Percentiles rank a stretch among this genome's conserved stretches.
phyloP scores from a whole-genome alignment of 2,329 filamentous ascomycete species.

The Colletotrichum kahawae region DNA sequence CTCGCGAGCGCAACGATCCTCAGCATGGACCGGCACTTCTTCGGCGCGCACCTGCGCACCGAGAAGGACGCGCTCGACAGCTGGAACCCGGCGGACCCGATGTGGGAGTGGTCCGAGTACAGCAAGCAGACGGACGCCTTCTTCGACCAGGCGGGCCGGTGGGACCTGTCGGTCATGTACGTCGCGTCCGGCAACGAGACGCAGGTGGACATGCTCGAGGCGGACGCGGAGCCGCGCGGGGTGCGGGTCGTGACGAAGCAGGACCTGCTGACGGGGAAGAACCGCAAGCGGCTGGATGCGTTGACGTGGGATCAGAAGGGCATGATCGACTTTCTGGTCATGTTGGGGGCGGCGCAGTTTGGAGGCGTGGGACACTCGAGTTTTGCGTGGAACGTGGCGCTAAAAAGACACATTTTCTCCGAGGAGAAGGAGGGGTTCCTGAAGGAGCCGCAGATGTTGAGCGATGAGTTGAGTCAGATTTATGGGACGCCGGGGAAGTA shows the following conservation, averaged over 20 bases:
- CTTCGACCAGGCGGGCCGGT: slow-evolving; percentile 26
- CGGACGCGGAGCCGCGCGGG: slow-evolving; percentile 1
- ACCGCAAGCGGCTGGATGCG: slow-evolving; percentile 23
- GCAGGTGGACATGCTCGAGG: slow-evolving; percentile 21
- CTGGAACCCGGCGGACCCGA: slow-evolving; percentile 30
- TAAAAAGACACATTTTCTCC: slow-evolving; percentile 29
- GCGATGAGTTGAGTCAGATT: neutral
- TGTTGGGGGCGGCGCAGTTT: slow-evolving; percentile 35
- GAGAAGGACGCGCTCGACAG: slow-evolving; percentile 31
- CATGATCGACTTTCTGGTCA: slow-evolving; percentile 35
- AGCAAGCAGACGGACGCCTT: slow-evolving; percentile 34
- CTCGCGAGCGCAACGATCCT: slow-evolving; percentile 31
- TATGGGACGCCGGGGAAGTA: neutral
- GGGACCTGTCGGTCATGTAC: slow-evolving; percentile 29
- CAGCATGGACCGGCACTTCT: slow-evolving; percentile 26
- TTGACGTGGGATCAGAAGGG: slow-evolving; percentile 36
- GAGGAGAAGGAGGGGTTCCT: neutral
- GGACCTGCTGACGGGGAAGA: slow-evolving; percentile 26
- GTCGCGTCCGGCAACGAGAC: slow-evolving; percentile 33
- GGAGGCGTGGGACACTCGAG: slow-evolving; percentile 37
- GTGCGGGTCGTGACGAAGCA: slow-evolving; percentile 34
- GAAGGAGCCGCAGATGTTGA: neutral
- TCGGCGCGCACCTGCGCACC: slow-evolving; percentile 34
- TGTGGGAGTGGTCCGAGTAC: slow-evolving; percentile 32
- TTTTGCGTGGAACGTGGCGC: slow-evolving; percentile 36